Base-by-base conservation (phyloP, 257 asterid species). In the Cinchona pubescens region DNA sequence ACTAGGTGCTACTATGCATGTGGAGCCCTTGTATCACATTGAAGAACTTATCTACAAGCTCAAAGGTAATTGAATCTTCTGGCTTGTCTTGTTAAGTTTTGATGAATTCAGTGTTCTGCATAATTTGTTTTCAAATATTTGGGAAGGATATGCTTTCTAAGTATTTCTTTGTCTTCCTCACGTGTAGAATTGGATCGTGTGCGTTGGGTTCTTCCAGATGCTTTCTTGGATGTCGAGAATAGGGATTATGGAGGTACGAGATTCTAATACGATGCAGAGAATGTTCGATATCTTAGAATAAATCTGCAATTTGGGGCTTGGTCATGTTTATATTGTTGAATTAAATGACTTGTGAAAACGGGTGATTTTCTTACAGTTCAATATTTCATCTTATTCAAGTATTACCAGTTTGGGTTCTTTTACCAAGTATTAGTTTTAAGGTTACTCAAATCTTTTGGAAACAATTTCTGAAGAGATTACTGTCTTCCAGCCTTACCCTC, bases 131-230 rank as follows among this genome's bases (percentile, higher is more conserved):
- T 4, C 27, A 48, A 35, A 16, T 25, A 61, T 42, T 63, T 37
- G 32, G 69, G 23, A 46, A 32, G 38, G 4, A 37, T 51, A 3
- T 49, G 29, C n/a, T n/a, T 55, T 37, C 72, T 67, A 27, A 71
- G n/a, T 45, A 32, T 37, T 51, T 15, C 3, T 15, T 62, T 48
- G 40, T 79, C 59, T 53, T 65, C 51, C 38, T 66, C 64, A 2
- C 66, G 63, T 87, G 86, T 89, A 95, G 98, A 92, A 29, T 61
- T 95, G 73, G 91, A 92, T 0, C 76, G 37, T 27, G 99, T 95
- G 64, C 81, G 96, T 3, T 95, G 99, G 99, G 98, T 95, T 78
- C 98, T 92, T 75, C 99, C 99, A 30, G 99, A 95, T 82, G 92
- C 99, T 3, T 95, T 91, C 83, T 72, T 95, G 89, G 94, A 95